Evolutionary conservation across 2,329 filamentous ascomycete species (phyloP), one percentile per base, ranked within the genome.

Genomic region (Pseudogymnoascus sp.): DNA sequence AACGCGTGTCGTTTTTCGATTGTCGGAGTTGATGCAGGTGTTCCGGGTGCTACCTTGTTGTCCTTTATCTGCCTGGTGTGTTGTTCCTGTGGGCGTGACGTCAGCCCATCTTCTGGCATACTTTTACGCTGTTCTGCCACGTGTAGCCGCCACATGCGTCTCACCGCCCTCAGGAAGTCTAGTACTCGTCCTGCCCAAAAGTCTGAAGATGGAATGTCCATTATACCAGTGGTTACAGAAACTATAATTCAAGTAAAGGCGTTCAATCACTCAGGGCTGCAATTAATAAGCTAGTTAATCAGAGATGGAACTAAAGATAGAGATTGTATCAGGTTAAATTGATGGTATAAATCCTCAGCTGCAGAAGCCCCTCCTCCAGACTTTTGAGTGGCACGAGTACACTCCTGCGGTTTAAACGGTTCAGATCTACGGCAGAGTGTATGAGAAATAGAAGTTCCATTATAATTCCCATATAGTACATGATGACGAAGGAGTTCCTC

Each of bases 51-150:
- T 55, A 35, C 49, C 28, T 33, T 55, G 49, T 55, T 55, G 49
- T 55, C 45, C 45, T 55, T 55, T 55, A 55, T 55, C 45, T 55
- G 45, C 45, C 45, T 55, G 45, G 45, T 55, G 45, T 55, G 45
- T 55, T 55, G 49, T 55, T 55, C 49, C 49, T 55, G 28, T 33
- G 28, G 28, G 14, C 28, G 49, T 55, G 49, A 55, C 49, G 49
- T 55, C 49, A 55, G 49, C 16, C 49, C 49, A 9, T 19, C 8
- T 33, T 55, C 45, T 55, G 45, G n/a, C 49, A 55, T 19, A 55
- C n/a, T 33, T 33, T 55, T 55, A 33, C 25, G 5, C 9, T 55
- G 49, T 55, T 55, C 49, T 55, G 49, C 49, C 49, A 55, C 9
- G 16, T 14, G 9, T 9, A 19, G 5, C 4, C 7, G 28, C 28